Evolutionary conservation across 495 filamentous ascomycete genomes (phyloP), one percentile per base, ranked within the genome.

Genomic region (Hypoxylon perforatum): DNA sequence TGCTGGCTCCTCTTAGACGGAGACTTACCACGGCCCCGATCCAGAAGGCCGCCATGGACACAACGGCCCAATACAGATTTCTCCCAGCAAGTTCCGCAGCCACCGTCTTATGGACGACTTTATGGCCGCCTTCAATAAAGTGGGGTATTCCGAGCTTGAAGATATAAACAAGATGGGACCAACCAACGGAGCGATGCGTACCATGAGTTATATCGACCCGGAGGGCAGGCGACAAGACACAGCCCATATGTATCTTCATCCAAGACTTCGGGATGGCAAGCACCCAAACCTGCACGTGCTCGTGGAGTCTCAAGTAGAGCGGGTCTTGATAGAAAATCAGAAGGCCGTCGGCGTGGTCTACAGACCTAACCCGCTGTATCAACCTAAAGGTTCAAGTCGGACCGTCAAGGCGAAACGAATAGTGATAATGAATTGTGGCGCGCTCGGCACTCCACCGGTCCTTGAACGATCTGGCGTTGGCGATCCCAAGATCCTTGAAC

Each of bases 391-490:
- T 42, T 30, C 22, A 11, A 46, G 57, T 4, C 51, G 72, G 48
- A 41, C 11, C 0, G 66, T 89, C 15, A 73, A 69, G 21, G 87
- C 82, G 0, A 74, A 60, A 14, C 83, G 77, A 54, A 80, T 87
- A 38, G 80, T 87, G 0, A 81, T 88, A 47, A 57, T 87, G 3
- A 81, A 82, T 14, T 76, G 78, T 10, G 86, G 86, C 3, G 52
- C 80, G n/a, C 68, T 83, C 11, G 75, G 78, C 4, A 80, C 85
- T 1, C 82, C 86, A 14, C 69, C 76, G 9, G 59, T 88, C 6
- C 74, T 87, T 4, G 85, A 87, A 67, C 75, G 84, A 1, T 88
- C 86, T 3, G 85, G 86, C 3, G 67, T 87, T 45, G 86, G 85
- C 28, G 58, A 69, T n/a, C 63, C 69, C 1, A 58, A 73, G 33